phyloP scores from a whole-genome alignment of 2,329 filamentous ascomycete genomes.

The Huntiella omanensis region DNA sequence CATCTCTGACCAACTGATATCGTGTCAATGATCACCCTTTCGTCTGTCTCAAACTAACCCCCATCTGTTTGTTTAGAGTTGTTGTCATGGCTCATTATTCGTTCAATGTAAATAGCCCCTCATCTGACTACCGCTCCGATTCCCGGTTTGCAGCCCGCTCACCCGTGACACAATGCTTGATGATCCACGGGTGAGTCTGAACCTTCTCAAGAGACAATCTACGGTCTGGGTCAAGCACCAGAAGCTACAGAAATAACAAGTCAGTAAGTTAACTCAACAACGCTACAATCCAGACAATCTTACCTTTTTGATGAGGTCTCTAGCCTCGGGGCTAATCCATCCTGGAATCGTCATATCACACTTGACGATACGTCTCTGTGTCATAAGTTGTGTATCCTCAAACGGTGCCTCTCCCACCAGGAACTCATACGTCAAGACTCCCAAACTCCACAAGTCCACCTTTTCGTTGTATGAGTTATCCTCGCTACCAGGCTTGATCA shows the following conservation, averaged over 20 bases:
- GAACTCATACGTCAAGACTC: conserved; percentile 91
- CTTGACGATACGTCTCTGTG: conserved; percentile 69
- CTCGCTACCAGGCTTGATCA: conserved; percentile 64
- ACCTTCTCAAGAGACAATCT: conserved; percentile 78
- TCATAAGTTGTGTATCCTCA: conserved; percentile 89
- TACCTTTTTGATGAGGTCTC: conserved; percentile 80
- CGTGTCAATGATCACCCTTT: no score
- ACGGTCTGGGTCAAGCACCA: conserved; percentile 88
- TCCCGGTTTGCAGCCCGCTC: conserved; percentile 33
- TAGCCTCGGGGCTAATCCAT: conserved; percentile 79
- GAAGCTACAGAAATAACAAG: conserved; percentile 33
- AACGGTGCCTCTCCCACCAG: conserved; percentile 91
- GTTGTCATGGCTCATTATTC: no score
- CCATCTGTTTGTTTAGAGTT: no score
- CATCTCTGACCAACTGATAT: background rate
- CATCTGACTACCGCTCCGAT: conserved; percentile 2
- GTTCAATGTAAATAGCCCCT: no score
- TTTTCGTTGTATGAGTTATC: conserved; percentile 91
- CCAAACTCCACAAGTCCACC: conserved; percentile 89
- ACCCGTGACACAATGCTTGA: conserved; percentile 75
- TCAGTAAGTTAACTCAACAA: conserved; percentile 2
- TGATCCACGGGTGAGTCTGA: conserved; percentile 81
- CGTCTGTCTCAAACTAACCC: background rate
- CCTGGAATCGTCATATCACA: conserved; percentile 84
- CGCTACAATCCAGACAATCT: conserved; percentile 15